Evolutionary conservation across 2,329 filamentous ascomycete genomes (phyloP), one percentile per base, ranked within the genome.

Genomic region (Thielaviopsis musarum): DNA sequence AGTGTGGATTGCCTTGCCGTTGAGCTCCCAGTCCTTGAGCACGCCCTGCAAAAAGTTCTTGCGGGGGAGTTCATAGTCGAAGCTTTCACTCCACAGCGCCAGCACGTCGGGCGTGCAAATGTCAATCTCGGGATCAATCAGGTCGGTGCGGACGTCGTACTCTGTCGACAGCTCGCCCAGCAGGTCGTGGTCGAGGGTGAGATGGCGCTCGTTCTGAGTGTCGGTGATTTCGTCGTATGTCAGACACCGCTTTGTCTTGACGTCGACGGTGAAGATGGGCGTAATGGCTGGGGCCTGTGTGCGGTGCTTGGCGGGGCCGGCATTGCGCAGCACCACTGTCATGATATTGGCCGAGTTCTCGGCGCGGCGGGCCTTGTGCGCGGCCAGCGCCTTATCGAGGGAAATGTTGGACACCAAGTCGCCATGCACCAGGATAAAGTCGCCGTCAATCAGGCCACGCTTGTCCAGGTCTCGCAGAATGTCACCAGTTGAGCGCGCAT

Each of bases 41-140:
- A 97, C 90, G 61, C 91, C 91, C 68, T 91, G 88, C 41, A 98
- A 73, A 66, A 95, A 96, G 66, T 95, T 89, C 66, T 85, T 85
- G 59, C 91, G 81, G 1, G 91, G 89, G 7, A 90, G 79, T 69
- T 96, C 90, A 70, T 95, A 97, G 70, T 98, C 91, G 66, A 97
- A 98, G 68, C 91, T 95, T 72, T 98, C 93, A 9, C 90, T 93
- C 88, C 93, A 98, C 60, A 97, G 74, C 7, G 91, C 91, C 52
- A 97, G 79, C 9, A 96, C 91, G 68, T 97, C 93, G 0, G 91
- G 91, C 0, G 93, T 97, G 72, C 91, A 97, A 64, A 98, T 97
- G 69, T 98, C 93, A 67, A 98, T 93, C 57, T 88, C 87, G 65
- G 89, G 91, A 70, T 98, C 93, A 63, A 97, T 87, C 61, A 98